Evolutionary conservation across 148 eudicot species (phyloP).

Genomic region (Chenopodium album): DNA sequence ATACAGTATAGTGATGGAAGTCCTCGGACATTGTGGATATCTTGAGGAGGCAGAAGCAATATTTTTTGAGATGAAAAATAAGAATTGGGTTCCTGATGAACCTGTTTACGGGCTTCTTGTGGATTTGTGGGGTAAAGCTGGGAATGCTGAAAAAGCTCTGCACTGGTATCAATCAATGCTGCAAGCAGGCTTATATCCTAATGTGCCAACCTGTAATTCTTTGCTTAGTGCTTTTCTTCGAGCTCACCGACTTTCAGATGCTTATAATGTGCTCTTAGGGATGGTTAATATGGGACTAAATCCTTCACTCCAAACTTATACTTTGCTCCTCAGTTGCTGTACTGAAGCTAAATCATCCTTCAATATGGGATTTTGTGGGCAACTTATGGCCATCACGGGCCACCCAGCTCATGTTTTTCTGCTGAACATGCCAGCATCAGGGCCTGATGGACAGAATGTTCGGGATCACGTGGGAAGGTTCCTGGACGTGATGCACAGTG

Average conservation of each 20-base stretch:
- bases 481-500: conserved; percentile 84
- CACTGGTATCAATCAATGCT: conserved; percentile 95
- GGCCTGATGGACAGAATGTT: conserved; percentile 89
- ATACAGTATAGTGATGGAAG: conserved; percentile 97
- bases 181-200: conserved; percentile 72
- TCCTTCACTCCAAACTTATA: conserved; percentile 91
- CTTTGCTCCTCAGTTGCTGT: conserved; percentile 86
- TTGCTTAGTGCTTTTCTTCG: conserved; percentile 88
- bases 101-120: conserved; percentile 95
- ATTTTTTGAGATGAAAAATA: conserved; percentile 75
- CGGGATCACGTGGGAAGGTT: conserved; percentile 74
- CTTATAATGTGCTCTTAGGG: conserved; percentile 64
- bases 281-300: conserved; percentile 74
- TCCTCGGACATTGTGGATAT: conserved; percentile 90
- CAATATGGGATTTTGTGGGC: conserved; percentile 77
- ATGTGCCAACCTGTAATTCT: conserved; percentile 93
- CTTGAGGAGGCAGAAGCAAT: conserved; percentile 91
- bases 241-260: conserved; percentile 70
- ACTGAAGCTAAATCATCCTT: conserved; percentile 82
- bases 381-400: conserved; percentile 83
- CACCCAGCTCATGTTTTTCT: conserved; percentile 89
- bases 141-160: conserved; percentile 81
- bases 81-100: conserved; percentile 96
- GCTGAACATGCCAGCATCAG: conserved; percentile 71
- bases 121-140: conserved; percentile 96